These are phyloP conservation scores for Nicotiana obtusifolia DNA, from an alignment of 257 asterid genomes.

Conservation along the genomic window DNA sequence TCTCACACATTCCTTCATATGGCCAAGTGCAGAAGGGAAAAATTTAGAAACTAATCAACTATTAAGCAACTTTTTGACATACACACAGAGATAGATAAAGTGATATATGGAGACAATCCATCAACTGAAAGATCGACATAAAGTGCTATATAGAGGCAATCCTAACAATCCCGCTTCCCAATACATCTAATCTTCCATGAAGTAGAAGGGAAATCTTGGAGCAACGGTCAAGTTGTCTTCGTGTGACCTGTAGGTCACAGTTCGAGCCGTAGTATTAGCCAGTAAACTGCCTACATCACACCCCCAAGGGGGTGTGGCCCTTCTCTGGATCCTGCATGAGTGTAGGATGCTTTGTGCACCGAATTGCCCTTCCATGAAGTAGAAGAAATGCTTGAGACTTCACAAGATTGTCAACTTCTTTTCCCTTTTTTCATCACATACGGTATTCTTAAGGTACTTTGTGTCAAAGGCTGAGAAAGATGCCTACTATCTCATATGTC, in stretches of 20 bases:
- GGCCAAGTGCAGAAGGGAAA: not conserved
- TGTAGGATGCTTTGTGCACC: too few species aligned
- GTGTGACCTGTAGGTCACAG: too few species aligned
- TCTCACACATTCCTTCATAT: constrained; percentile 63
- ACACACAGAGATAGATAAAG: not conserved
- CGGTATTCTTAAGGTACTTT: not conserved
- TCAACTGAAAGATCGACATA: not conserved
- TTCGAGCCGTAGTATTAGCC: too few species aligned
- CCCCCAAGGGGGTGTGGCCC: too few species aligned
- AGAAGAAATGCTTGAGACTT: not conserved
- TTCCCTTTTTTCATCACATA: not conserved
- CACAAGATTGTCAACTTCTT: not conserved
- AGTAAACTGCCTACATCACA: too few species aligned
- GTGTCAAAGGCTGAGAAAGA: not conserved
- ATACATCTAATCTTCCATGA: not conserved
- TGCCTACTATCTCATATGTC: not conserved
- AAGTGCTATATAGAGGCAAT: not conserved
- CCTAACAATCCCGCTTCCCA: not conserved
- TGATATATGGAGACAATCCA: not conserved
- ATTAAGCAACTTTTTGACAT: not conserved
- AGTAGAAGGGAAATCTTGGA: too few species aligned
- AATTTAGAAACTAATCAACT: not conserved
- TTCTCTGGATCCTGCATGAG: too few species aligned
- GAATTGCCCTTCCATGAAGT: not conserved
- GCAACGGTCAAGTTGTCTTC: too few species aligned